These are phyloP conservation scores for Aspergillus pseudoglaucus DNA, from an alignment of 2,329 filamentous ascomycete genomes.

Conservation along the genomic window DNA sequence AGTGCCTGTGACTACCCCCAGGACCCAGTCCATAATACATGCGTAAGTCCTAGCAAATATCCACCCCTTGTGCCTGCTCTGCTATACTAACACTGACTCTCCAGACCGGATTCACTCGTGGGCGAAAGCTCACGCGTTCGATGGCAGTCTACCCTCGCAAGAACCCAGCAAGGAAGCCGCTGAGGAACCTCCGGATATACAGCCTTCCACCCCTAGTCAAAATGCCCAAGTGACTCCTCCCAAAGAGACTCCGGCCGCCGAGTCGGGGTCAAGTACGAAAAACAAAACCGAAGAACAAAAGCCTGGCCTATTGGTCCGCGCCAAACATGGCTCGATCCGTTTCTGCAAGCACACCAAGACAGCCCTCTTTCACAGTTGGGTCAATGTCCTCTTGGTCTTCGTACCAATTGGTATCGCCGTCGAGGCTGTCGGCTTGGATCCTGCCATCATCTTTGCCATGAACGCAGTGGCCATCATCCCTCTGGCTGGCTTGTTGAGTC, in stretches of 20 bases:
- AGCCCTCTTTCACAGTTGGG: constrained; percentile 34
- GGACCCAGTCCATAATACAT: constrained; percentile 1
- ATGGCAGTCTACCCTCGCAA: constrained; percentile 8
- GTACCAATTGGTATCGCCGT: constrained; percentile 36
- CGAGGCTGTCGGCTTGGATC: constrained; percentile 39
- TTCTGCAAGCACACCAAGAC: constrained; percentile 29
- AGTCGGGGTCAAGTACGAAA: constrained; percentile 8
- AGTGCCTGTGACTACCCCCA: neutral
- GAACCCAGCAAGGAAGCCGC: neutral
- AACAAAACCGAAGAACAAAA: constrained; percentile 15
- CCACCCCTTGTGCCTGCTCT: no score
- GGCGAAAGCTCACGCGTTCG: constrained; percentile 35
- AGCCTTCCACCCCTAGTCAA: constrained; percentile 3
- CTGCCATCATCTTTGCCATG: constrained; percentile 63
- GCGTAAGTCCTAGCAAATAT: neutral
- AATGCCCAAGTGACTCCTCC: constrained; percentile 25
- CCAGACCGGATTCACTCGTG: constrained; percentile 33
- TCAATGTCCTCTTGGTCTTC: constrained; percentile 39
- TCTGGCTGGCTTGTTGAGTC: constrained; percentile 63
- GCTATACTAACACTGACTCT: neutral
- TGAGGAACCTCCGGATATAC: constrained; percentile 1
- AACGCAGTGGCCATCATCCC: constrained; percentile 72
- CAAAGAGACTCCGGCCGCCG: constrained; percentile 7
- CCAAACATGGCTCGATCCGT: constrained; percentile 25
- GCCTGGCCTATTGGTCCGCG: constrained; percentile 18